phyloP scores from a whole-genome alignment of 345 rosid species.

The Lumnitzera littorea region DNA sequence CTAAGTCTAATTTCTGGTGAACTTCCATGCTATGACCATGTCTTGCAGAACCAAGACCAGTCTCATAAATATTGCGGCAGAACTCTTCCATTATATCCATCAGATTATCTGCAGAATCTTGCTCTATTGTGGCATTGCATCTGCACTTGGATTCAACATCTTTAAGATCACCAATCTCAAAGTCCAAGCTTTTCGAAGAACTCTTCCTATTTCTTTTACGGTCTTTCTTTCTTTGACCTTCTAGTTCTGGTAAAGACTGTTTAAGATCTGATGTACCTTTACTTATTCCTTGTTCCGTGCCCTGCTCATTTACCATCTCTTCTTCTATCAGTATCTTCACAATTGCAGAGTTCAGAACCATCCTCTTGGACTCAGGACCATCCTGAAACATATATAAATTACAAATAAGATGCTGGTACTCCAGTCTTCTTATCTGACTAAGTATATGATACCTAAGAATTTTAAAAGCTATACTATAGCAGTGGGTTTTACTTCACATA shows the following conservation, averaged over 20 bases:
- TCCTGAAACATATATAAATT: conserved; percentile 28
- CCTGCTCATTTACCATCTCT: conserved; percentile 55
- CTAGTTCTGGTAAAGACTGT: conserved; percentile 31
- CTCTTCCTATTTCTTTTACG: conserved; percentile 42
- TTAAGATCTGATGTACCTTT: conserved; percentile 34
- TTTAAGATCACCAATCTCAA: conserved; percentile 22
- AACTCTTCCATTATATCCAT: conserved; percentile 62
- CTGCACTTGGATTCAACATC: conserved; percentile 24
- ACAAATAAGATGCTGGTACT: not conserved
- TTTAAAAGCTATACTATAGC: no score
- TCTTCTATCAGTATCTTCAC: conserved; percentile 89
- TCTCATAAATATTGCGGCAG: conserved; percentile 44
- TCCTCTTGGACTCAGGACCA: conserved; percentile 24
- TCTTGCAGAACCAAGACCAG: conserved; percentile 26
- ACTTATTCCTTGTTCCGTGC: conserved; percentile 25
- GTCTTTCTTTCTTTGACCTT: conserved; percentile 34
- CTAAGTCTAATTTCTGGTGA: conserved; percentile 15
- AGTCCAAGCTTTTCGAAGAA: conserved; percentile 44
- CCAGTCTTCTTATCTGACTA: not conserved
- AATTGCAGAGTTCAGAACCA: conserved; percentile 14
- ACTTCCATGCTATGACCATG: conserved; percentile 30
- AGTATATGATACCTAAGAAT: no score
- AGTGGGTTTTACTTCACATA: conserved; percentile 17
- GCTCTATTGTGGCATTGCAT: conserved; percentile 22
- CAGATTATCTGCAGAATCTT: conserved; percentile 26